Evolutionary conservation across 257 asterid genomes (phyloP), one percentile per base, ranked within the genome.

Genomic region (Haberlea rhodopensis): DNA sequence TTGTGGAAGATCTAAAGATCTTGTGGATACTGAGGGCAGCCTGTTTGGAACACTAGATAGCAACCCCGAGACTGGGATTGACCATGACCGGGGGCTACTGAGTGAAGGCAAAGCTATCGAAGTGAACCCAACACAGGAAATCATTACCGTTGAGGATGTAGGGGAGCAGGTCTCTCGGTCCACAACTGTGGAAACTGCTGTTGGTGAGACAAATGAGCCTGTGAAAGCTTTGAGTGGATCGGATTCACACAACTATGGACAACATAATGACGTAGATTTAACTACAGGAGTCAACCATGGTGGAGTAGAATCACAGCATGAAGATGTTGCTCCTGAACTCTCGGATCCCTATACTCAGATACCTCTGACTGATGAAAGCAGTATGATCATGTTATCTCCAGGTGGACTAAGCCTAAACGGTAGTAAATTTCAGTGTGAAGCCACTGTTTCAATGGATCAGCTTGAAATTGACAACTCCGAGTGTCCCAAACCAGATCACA

Each of bases 401-500:
- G 52, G 53, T 65, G 67, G n/a, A 45, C 69, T 68, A 65, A 74
- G 49, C 55, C 34, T 68, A 53, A 73, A 45, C 61, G 73, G 57
- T 18, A 37, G 31, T 51, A 75, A 63, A 51, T 58, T 72, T 61
- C 81, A 73, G 49, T 57, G 43, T 46, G 86, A 82, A 71, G 76
- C 57, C 66, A 66, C 55, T 57, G 70, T 65, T 57, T 46, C 80
- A 46, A 71, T 69, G 16, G 68, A 58, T 26, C 76, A 29, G 64
- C 78, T 32, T 61, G 82, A 78, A 70, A 76, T 34, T 60, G 88
- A 80, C 19, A 90, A 72, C 63, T 59, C 78, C 23, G 75, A 62
- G 53, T 13, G 53, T 65, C 61, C 34, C 57, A 80, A 53, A 48
- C 69, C 67, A 31, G 81, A 81, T 71, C 54, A 75, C 72, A 71